Evolutionary conservation across 2,329 filamentous ascomycete genomes (phyloP).

Genomic region (Talaromyces sp.): DNA sequence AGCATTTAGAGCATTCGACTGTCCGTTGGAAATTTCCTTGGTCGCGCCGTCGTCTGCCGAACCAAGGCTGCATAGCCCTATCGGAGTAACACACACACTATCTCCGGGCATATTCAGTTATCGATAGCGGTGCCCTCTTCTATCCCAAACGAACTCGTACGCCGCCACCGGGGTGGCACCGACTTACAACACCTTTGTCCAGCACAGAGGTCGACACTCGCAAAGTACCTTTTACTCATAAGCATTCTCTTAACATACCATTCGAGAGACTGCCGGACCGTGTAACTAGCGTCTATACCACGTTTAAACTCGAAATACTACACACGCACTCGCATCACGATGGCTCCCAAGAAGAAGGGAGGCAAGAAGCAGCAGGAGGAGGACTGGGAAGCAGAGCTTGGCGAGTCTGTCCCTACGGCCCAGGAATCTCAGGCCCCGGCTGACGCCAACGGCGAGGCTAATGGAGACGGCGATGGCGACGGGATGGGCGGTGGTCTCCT

Average conservation of each 20-base stretch:
- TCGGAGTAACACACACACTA: conserved; percentile 8
- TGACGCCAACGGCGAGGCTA: conserved; percentile 42
- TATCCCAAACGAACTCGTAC: neutral
- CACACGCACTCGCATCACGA: conserved; percentile 35
- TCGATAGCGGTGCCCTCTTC: neutral
- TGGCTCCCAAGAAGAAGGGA: conserved; percentile 97
- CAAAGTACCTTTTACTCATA: neutral
- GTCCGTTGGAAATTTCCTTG: neutral
- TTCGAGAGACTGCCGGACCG: neutral
- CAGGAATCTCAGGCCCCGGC: conserved; percentile 41
- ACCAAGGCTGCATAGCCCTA: neutral
- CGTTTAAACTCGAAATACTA: neutral
- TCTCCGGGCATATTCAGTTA: conserved; percentile 6
- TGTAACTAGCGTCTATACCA: neutral
- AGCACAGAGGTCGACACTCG: neutral
- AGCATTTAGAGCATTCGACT: neutral
- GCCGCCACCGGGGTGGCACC: neutral
- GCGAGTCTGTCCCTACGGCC: conserved; percentile 59
- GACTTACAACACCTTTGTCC: neutral
- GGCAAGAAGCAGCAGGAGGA: conserved; percentile 78
- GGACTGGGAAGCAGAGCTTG: conserved; percentile 92
- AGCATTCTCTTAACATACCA: neutral
- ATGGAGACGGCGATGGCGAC: conserved; percentile 46
- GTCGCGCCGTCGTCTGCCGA: neutral
- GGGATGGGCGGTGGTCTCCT: conserved; percentile 63